phyloP scores from a whole-genome alignment of 2,329 filamentous ascomycete genomes.

The Hymenoscyphus scutula region DNA sequence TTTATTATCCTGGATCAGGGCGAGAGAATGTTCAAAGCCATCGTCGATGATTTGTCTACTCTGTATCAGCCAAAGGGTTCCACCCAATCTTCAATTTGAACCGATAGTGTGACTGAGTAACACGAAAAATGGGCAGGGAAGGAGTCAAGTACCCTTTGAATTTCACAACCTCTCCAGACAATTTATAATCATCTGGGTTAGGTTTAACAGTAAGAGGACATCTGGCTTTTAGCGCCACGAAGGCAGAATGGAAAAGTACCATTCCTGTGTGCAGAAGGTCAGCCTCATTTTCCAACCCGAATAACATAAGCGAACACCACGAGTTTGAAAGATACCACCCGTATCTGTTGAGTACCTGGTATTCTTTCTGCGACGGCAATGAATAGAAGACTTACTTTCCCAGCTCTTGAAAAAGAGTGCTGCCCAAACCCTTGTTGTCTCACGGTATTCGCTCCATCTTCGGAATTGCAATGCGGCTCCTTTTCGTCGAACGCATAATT shows the following conservation, averaged over 20 bases:
- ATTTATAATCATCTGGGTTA: conserved; percentile 45
- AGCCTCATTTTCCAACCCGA: neutral
- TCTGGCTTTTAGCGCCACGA: conserved; percentile 54
- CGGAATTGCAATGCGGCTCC: conserved; percentile 50
- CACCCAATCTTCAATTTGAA: neutral
- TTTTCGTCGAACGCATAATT: conserved; percentile 52
- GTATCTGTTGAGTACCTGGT: neutral
- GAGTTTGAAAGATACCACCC: no score
- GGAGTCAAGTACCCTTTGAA: conserved; percentile 54
- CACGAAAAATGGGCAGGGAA: neutral
- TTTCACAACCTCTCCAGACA: conserved; percentile 49
- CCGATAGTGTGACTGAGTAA: neutral
- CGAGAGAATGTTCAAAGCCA: conserved; percentile 50
- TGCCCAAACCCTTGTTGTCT: conserved; percentile 51
- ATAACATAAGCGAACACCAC: neutral
- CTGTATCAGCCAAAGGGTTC: neutral
- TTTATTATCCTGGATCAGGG: conserved; percentile 51
- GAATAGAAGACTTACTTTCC: conserved; percentile 48
- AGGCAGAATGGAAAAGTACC: conserved; percentile 57
- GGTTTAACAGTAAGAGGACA: conserved; percentile 46
- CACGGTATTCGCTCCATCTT: conserved; percentile 48
- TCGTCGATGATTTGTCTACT: conserved; percentile 56
- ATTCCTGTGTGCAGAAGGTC: conserved; percentile 44
- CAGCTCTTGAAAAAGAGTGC: conserved; percentile 56
- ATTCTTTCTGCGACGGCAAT: neutral